Evolutionary conservation across 345 rosid species (phyloP).

Genomic region (Hypericum perforatum): DNA sequence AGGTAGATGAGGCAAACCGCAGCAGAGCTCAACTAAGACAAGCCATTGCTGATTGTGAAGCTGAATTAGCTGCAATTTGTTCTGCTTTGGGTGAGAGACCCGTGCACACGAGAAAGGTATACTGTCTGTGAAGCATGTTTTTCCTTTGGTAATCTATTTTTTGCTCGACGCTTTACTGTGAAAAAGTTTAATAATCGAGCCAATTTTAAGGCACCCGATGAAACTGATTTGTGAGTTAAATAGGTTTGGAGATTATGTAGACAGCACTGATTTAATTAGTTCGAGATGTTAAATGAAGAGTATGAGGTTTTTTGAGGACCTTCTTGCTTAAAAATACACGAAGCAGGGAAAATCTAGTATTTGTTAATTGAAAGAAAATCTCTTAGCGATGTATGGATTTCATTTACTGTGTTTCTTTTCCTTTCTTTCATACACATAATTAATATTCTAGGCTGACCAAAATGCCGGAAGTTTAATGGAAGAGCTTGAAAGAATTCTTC

Average conservation of each 20-base stretch:
- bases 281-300: no score
- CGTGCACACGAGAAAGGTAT: conserved; percentile 79
- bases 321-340: no score
- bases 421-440: neutral
- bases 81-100: conserved; percentile 92
- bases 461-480: conserved; percentile 67
- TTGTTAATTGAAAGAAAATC: no score
- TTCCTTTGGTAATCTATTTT: neutral
- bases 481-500: conserved; percentile 63
- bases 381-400: neutral
- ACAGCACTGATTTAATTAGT: no score
- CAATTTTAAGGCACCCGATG: no score
- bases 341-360: no score
- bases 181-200: no score
- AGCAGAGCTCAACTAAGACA: conserved; percentile 78
- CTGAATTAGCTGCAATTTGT: conserved; percentile 79
- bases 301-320: no score
- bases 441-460: conserved; percentile 54
- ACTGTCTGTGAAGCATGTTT: no score
- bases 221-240: no score
- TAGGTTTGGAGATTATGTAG: no score
- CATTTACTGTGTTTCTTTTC: neutral
- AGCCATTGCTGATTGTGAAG: conserved; percentile 81
- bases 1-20: conserved; percentile 77
- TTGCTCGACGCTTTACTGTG: neutral